Percentiles rank a stretch among this genome's conserved stretches.
Conservation (phyloP, 2,329 filamentous ascomycete species). For the Celoporthe dispersa region DNA sequence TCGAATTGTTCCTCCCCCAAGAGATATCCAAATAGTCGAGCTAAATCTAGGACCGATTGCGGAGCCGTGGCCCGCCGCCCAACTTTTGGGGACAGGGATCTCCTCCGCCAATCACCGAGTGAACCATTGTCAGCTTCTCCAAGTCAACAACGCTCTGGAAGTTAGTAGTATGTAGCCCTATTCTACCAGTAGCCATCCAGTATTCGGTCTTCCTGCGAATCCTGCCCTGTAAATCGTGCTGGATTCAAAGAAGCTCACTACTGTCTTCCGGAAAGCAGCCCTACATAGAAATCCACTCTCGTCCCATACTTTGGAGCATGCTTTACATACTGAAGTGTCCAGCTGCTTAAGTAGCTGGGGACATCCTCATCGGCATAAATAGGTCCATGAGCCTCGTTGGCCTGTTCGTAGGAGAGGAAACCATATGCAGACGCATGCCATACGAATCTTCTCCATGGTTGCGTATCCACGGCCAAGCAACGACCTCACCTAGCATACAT, state of each 20-base stretch:
- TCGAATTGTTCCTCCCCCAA: constrained; percentile 14
- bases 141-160: too few species aligned
- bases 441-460: background rate
- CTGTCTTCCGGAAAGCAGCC: too few species aligned
- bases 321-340: too few species aligned
- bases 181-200: too few species aligned
- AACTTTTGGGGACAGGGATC: constrained; percentile 12
- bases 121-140: constrained; percentile 11
- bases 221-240: too few species aligned
- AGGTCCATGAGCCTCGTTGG: background rate
- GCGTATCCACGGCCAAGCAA: background rate
- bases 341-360: too few species aligned
- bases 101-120: constrained; percentile 21
- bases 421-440: background rate
- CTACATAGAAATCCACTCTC: too few species aligned
- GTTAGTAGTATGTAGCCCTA: too few species aligned
- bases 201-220: too few species aligned
- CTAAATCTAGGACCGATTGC: constrained; percentile 25
- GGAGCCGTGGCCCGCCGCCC: constrained; percentile 21
- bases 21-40: constrained; percentile 19
- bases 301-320: too few species aligned
- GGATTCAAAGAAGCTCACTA: too few species aligned
- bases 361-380: too few species aligned
- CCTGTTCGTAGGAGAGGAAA: background rate
- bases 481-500: background rate